A percentile compares a stretch with the other conserved stretches of the same genome.
Conservation (phyloP, 805 yeast species). For the Maudiozyma bulderi region DNA sequence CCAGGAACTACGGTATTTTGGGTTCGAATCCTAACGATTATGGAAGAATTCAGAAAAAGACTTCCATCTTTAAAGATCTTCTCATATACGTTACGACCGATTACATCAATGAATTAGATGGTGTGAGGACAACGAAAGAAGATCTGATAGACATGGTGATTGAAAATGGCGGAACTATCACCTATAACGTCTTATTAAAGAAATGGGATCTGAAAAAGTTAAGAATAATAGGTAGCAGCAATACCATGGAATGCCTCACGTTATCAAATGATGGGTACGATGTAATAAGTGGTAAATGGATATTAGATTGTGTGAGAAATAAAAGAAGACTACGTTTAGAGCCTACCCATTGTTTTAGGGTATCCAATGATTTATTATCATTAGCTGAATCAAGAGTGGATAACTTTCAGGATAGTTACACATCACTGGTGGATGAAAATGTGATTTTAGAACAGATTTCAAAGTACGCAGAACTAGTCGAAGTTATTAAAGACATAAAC, state of each 20-base stretch:
- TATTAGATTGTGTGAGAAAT: conserved; percentile 44
- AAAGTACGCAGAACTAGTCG: neutral
- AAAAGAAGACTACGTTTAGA: conserved; percentile 42
- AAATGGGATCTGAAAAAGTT: conserved; percentile 7
- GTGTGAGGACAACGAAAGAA: conserved; percentile 23
- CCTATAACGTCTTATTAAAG: conserved; percentile 27
- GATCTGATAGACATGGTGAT: conserved; percentile 34
- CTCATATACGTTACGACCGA: conserved; percentile 50
- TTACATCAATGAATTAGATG: conserved; percentile 17
- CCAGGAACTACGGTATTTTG: conserved; percentile 11
- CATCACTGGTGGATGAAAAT: conserved; percentile 5
- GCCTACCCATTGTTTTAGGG: conserved; percentile 45
- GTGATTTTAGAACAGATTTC: neutral
- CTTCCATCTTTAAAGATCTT: conserved; percentile 36
- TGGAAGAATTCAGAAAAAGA: conserved; percentile 6
- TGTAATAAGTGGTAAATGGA: conserved; percentile 61
- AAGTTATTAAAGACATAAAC: neutral
- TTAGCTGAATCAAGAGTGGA: conserved; percentile 38
- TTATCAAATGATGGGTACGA: conserved; percentile 44
- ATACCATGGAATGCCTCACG: conserved; percentile 32
- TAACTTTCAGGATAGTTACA: conserved; percentile 52
- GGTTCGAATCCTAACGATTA: neutral
- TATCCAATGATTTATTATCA: conserved; percentile 25
- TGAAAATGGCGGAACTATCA: conserved; percentile 43
- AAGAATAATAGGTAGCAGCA: conserved; percentile 32